A percentile compares a stretch with the other conserved stretches of the same genome.
Conservation (phyloP, 306 rosid species). For the Luffa acutangula region DNA sequence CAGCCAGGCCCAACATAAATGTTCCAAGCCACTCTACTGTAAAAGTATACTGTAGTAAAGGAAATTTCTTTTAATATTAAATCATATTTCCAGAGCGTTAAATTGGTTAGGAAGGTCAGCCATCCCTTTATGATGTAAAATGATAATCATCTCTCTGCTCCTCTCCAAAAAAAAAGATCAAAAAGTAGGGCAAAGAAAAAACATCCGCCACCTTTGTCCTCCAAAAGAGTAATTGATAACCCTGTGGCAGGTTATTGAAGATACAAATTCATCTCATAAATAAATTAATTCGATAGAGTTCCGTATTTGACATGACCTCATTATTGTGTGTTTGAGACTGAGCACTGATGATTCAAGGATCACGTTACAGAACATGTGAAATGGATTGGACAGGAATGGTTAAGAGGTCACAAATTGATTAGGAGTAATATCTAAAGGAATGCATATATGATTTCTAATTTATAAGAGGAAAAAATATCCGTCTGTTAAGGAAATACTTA, state of each 20-base stretch:
- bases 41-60: not conserved
- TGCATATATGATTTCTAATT: not conserved
- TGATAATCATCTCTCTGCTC: not conserved
- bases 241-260: not conserved
- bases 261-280: not conserved
- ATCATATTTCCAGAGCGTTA: not conserved
- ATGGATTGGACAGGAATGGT: not conserved
- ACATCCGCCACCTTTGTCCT: not conserved
- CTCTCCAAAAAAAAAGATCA: not conserved
- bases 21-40: not conserved
- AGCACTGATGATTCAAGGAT: not conserved
- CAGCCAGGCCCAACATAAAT: not conserved
- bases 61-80: not conserved
- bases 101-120: not conserved
- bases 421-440: not conserved
- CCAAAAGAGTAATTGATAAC: not conserved
- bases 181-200: not conserved
- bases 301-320: not conserved
- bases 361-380: not conserved
- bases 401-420: not conserved
- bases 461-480: not conserved
- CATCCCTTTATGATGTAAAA: not conserved
- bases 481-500: not conserved
- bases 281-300: not conserved
- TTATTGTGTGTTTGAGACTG: not conserved